A percentile compares a stretch with the other conserved stretches of the same genome.
Evolutionary conservation across 495 filamentous ascomycete genomes (phyloP).

Genomic region (Neurospora sp.): DNA sequence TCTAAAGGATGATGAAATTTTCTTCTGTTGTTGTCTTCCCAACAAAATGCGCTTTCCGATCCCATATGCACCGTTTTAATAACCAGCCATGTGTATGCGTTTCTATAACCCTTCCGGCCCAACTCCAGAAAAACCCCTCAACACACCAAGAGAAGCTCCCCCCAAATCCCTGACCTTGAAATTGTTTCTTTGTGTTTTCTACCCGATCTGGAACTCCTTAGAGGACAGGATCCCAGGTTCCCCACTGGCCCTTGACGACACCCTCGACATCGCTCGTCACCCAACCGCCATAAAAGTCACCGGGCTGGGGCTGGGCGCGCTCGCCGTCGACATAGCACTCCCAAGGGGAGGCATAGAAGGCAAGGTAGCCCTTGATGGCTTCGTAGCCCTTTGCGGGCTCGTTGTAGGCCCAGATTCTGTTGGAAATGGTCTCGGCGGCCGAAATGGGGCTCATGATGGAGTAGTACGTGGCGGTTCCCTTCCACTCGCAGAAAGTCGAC

Average conservation of each 20-base stretch:
- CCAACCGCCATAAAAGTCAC: slow-evolving; percentile 52
- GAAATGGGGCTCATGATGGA: slow-evolving; percentile 25
- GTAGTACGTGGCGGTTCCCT: slow-evolving; percentile 45
- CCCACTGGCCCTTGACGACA: slow-evolving; percentile 40
- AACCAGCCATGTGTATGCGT: background rate
- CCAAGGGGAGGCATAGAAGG: slow-evolving; percentile 47
- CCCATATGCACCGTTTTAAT: background rate
- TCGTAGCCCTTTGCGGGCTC: slow-evolving; percentile 36
- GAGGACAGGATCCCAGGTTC: slow-evolving; percentile 23
- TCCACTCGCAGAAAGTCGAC: slow-evolving; percentile 46
- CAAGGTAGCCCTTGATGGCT: slow-evolving; percentile 39
- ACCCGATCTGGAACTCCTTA: slow-evolving; percentile 2
- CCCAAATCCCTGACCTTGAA: background rate
- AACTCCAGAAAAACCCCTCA: background rate
- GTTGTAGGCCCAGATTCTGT: slow-evolving; percentile 47
- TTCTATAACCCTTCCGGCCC: background rate
- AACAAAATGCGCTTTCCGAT: background rate
- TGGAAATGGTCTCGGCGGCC: slow-evolving; percentile 27
- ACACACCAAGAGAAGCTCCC: background rate
- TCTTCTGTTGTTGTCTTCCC: background rate
- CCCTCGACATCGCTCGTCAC: slow-evolving; percentile 46
- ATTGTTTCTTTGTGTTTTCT: background rate
- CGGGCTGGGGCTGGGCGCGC: slow-evolving; percentile 43
- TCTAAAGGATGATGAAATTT: background rate
- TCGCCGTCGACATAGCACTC: slow-evolving; percentile 53